These are phyloP conservation scores for Microcos paniculata DNA, from an alignment of 345 rosid species.

Conservation along the genomic window DNA sequence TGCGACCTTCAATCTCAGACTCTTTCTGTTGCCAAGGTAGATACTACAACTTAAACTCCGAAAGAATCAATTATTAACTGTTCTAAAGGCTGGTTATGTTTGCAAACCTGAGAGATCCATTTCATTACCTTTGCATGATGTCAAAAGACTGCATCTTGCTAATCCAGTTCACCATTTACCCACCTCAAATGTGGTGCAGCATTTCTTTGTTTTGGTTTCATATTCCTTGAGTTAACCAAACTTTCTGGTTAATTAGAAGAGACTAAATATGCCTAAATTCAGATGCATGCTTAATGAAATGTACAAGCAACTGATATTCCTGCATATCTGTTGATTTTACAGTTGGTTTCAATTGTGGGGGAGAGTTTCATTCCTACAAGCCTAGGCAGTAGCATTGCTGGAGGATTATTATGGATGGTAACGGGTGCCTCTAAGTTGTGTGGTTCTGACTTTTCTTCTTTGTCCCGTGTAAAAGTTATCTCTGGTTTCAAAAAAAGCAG, in stretches of 20 bases:
- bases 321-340: slow-evolving; percentile 13
- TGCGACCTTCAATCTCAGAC: slow-evolving; percentile 52
- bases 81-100: not conserved
- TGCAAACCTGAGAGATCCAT: not conserved
- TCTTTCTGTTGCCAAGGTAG: slow-evolving; percentile 67
- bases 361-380: slow-evolving; percentile 80
- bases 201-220: not conserved
- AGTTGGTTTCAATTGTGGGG: slow-evolving; percentile 54
- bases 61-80: not conserved
- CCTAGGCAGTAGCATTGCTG: slow-evolving; percentile 40
- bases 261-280: not conserved
- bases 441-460: slow-evolving; percentile 45
- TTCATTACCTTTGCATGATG: not conserved
- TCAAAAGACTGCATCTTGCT: not conserved
- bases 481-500: slow-evolving; percentile 31
- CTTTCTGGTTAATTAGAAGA: not conserved
- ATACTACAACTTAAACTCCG: slow-evolving; percentile 1
- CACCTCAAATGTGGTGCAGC: not conserved
- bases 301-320: not conserved
- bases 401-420: slow-evolving; percentile 66
- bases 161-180: not conserved
- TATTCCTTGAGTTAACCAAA: not conserved
- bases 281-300: not conserved
- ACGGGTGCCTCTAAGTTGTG: slow-evolving; percentile 68
- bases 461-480: slow-evolving; percentile 52